Evolutionary conservation across 2,329 filamentous ascomycete species (phyloP).

Genomic region (Diaporthe helianthi): DNA sequence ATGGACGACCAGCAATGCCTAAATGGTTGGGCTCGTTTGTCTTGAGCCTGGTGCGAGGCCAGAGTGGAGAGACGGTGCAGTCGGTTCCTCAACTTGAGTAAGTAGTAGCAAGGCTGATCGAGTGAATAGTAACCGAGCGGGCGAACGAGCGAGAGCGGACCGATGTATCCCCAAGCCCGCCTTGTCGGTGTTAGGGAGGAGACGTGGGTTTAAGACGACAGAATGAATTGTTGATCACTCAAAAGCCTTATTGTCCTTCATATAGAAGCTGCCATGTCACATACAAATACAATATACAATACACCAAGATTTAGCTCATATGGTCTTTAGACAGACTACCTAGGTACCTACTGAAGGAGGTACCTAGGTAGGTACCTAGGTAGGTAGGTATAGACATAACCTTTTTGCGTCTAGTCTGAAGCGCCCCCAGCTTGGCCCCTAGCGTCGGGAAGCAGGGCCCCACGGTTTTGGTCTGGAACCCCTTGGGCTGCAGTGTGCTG

Average conservation of each 20-base stretch:
- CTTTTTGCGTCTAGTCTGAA: no score
- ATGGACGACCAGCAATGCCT: background rate
- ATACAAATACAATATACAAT: background rate
- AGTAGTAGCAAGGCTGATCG: background rate
- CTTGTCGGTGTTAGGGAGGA: background rate
- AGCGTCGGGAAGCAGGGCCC: constrained; percentile 23
- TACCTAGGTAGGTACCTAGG: no score
- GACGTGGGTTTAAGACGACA: background rate
- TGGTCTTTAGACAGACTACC: background rate
- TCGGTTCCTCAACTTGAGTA: background rate
- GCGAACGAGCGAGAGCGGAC: background rate
- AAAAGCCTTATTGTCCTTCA: background rate
- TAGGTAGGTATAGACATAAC: no score
- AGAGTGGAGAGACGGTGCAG: background rate
- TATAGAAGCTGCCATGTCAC: background rate
- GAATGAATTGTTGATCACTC: background rate
- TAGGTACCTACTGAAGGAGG: no score
- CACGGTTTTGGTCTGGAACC: constrained; percentile 13
- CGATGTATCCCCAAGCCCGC: no score
- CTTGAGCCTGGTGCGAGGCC: background rate
- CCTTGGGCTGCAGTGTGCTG: constrained; percentile 10
- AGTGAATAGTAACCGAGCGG: background rate
- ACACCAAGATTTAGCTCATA: background rate
- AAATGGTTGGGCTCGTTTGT: background rate
- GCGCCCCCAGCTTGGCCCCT: constrained; percentile 5